Percentiles rank a stretch among this genome's conserved stretches.
phyloP scores from a whole-genome alignment of 176 grass and related monocot species.

The Oryza officinalis region DNA sequence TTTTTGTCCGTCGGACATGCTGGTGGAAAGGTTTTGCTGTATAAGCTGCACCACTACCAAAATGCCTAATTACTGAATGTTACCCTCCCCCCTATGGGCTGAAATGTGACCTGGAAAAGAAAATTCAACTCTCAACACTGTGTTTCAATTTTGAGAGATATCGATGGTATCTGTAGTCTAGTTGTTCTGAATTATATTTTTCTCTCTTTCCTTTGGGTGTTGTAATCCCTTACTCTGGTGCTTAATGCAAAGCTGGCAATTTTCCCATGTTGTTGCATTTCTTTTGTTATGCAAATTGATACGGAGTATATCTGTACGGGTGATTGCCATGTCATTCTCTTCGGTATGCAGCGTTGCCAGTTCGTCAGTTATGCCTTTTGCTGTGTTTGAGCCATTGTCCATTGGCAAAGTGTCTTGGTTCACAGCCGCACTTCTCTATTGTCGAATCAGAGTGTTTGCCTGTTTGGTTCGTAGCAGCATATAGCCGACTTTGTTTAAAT shows the following conservation, averaged over 20 bases:
- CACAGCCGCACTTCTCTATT: too few relatives aligned
- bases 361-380: too few relatives aligned
- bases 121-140: constrained; percentile 27
- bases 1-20: constrained; percentile 73
- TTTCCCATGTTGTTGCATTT: neutral
- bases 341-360: neutral
- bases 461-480: too few relatives aligned
- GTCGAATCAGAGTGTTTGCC: too few relatives aligned
- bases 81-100: neutral
- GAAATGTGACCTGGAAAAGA: neutral
- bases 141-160: neutral
- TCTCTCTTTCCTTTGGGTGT: neutral
- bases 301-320: neutral
- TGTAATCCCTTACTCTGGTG: neutral
- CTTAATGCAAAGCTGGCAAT: neutral
- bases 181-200: neutral
- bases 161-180: neutral
- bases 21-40: constrained; percentile 69
- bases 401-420: too few relatives aligned
- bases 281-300: neutral
- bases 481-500: too few relatives aligned
- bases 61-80: constrained; percentile 43
- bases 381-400: too few relatives aligned
- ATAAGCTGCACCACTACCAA: constrained; percentile 83
- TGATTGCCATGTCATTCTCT: neutral